Evolutionary conservation across 495 filamentous ascomycete species (phyloP).

Genomic region (Pseudomonodictys pantanalensis): DNA sequence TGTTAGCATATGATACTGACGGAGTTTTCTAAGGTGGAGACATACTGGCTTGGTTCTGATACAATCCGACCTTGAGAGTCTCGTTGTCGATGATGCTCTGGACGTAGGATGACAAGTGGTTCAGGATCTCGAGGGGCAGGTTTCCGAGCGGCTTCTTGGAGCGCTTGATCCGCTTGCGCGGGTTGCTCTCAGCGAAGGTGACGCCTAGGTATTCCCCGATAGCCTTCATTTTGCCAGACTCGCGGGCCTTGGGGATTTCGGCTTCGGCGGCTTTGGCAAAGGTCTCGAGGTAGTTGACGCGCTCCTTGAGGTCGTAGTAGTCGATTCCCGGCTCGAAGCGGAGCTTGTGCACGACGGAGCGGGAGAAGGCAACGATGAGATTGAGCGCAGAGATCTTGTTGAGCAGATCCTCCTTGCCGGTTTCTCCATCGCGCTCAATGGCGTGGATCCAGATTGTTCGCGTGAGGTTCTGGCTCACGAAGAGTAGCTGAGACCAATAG

Average conservation of each 20-base stretch:
- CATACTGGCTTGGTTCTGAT: slow-evolving; percentile 34
- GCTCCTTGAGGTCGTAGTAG: slow-evolving; percentile 61
- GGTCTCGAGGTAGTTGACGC: slow-evolving; percentile 61
- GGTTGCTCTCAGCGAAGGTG: slow-evolving; percentile 38
- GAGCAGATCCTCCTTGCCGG: slow-evolving; percentile 67
- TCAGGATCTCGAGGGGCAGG: slow-evolving; percentile 39
- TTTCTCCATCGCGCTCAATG: slow-evolving; percentile 59
- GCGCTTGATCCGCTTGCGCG: slow-evolving; percentile 36
- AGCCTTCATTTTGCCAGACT: slow-evolving; percentile 42
- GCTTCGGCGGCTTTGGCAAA: slow-evolving; percentile 67
- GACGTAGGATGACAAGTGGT: slow-evolving; percentile 35
- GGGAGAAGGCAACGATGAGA: slow-evolving; percentile 73
- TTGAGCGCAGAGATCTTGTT: slow-evolving; percentile 73
- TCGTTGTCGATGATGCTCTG: slow-evolving; percentile 44
- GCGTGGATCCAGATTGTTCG: slow-evolving; percentile 78
- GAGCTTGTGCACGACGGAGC: slow-evolving; percentile 79
- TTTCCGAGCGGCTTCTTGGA: slow-evolving; percentile 41
- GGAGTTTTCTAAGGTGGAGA: background rate
- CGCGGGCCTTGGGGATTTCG: slow-evolving; percentile 45
- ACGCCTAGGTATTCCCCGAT: slow-evolving; percentile 35
- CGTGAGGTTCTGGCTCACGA: slow-evolving; percentile 69
- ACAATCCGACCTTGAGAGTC: slow-evolving; percentile 51
- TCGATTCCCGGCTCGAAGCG: slow-evolving; percentile 82
- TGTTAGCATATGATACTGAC: background rate
- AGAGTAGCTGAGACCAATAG: slow-evolving; percentile 73